Conservation (phyloP, 2,329 filamentous ascomycete genomes). For the Sclerotinia subarctica region DNA sequence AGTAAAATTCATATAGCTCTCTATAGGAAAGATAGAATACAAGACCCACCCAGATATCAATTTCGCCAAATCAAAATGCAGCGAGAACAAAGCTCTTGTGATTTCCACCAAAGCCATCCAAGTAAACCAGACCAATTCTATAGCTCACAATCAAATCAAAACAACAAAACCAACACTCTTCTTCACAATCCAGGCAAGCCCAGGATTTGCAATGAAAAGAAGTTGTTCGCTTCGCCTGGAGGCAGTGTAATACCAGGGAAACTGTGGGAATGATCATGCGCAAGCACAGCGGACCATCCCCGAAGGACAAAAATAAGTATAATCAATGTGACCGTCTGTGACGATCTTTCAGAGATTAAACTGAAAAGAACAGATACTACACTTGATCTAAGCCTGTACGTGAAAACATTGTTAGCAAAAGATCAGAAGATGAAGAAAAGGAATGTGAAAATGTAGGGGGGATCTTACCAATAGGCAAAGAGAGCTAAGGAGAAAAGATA, state of each 20-base stretch:
- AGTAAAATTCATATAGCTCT: neutral
- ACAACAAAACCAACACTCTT: slow-evolving; percentile 42
- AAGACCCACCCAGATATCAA: neutral
- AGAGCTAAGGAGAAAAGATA: slow-evolving; percentile 45
- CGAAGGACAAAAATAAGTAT: slow-evolving; percentile 71
- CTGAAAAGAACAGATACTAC: slow-evolving; percentile 92
- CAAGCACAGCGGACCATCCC: slow-evolving; percentile 66
- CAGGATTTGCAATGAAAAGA: slow-evolving; percentile 54
- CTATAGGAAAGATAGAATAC: neutral
- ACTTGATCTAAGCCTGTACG: slow-evolving; percentile 67
- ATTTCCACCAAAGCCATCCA: neutral
- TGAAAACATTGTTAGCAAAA: slow-evolving; percentile 40
- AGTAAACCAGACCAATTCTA: neutral
- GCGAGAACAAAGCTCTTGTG: neutral
- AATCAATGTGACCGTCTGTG: slow-evolving; percentile 72
- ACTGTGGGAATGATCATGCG: slow-evolving; percentile 63
- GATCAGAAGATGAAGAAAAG: slow-evolving; percentile 29
- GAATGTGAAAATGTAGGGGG: neutral
- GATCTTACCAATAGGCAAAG: slow-evolving; percentile 50
- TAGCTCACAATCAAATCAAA: neutral
- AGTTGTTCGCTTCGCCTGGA: slow-evolving; percentile 63
- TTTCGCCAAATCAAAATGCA: neutral
- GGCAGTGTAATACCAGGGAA: slow-evolving; percentile 74
- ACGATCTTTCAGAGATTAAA: slow-evolving; percentile 90
- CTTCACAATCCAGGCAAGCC: slow-evolving; percentile 55